These are phyloP conservation scores for Leptomonas pyrrhocoris DNA, from an alignment of 208 protist genomes.

Conservation along the genomic window DNA sequence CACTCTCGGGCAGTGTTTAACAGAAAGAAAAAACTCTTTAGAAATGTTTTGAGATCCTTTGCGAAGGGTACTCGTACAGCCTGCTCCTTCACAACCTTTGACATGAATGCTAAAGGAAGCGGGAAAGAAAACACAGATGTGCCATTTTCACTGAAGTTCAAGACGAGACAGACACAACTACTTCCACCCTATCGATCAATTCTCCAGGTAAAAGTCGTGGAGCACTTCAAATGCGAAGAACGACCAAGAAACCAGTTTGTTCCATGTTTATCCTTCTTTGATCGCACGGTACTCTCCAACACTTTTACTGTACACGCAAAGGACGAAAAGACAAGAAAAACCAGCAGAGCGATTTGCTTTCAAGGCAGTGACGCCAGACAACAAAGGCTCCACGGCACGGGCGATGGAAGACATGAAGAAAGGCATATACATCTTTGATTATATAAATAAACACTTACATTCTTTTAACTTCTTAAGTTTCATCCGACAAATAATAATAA, in stretches of 20 bases:
- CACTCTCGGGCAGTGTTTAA: background rate
- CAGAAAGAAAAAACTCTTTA: background rate
- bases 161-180: too few species aligned
- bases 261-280: too few species aligned
- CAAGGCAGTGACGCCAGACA: background rate
- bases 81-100: background rate
- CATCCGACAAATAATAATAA: too few species aligned
- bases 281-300: background rate
- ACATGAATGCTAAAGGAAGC: background rate
- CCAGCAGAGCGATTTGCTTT: constrained; percentile 1
- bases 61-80: background rate
- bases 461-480: too few species aligned
- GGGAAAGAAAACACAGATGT: background rate
- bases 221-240: too few species aligned
- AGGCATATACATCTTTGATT: constrained; percentile 11
- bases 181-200: too few species aligned
- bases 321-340: background rate
- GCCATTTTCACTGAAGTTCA: too few species aligned
- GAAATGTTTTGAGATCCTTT: background rate
- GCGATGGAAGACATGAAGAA: constrained; percentile 15
- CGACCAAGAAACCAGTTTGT: too few species aligned
- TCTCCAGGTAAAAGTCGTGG: too few species aligned
- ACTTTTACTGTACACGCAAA: background rate
- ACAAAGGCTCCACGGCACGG: background rate
- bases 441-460: too few species aligned